A percentile compares a stretch with the other conserved stretches of the same genome.
These are phyloP conservation scores for Phyllosticta citribraziliensis DNA, from an alignment of 2,329 filamentous ascomycete genomes.

Conservation along the genomic window DNA sequence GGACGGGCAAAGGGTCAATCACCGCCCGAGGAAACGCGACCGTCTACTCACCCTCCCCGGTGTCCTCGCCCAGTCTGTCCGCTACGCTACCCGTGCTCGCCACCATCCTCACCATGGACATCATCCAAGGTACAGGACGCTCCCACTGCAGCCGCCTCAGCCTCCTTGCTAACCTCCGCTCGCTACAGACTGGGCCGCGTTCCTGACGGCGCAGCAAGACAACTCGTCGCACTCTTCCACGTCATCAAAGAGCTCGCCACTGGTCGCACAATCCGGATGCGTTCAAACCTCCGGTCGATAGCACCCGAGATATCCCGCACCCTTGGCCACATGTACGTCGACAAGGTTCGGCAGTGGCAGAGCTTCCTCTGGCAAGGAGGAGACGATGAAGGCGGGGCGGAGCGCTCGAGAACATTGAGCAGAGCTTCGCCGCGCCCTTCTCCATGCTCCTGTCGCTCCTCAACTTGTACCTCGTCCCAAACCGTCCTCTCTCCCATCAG, in stretches of 20 bases:
- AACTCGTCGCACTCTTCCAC: slow-evolving; percentile 48
- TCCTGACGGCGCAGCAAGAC: neutral
- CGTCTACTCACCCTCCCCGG: too few species aligned
- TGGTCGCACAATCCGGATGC: slow-evolving; percentile 63
- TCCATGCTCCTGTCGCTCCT: too few species aligned
- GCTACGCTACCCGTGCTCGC: neutral
- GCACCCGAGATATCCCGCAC: slow-evolving; percentile 78
- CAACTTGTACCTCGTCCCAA: too few species aligned
- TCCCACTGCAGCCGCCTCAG: neutral
- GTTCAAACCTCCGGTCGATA: slow-evolving; percentile 65
- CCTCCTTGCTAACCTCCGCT: neutral
- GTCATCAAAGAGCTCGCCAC: slow-evolving; percentile 86
- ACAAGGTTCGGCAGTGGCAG: slow-evolving; percentile 62
- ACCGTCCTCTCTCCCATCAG: too few species aligned
- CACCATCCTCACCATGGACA: slow-evolving; percentile 10
- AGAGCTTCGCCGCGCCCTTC: too few species aligned
- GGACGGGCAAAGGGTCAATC: too few species aligned
- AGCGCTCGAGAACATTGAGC: slow-evolving; percentile 57
- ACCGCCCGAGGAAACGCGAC: too few species aligned
- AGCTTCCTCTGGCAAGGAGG: slow-evolving; percentile 47
- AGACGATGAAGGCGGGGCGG: slow-evolving; percentile 50
- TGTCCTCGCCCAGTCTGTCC: too few species aligned
- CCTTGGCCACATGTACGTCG: slow-evolving; percentile 66
- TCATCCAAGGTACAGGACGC: slow-evolving; percentile 11
- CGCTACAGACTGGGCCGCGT: slow-evolving; percentile 6